Conservation (phyloP, 179 eudicot genomes). For the Patellifolia procumbens region DNA sequence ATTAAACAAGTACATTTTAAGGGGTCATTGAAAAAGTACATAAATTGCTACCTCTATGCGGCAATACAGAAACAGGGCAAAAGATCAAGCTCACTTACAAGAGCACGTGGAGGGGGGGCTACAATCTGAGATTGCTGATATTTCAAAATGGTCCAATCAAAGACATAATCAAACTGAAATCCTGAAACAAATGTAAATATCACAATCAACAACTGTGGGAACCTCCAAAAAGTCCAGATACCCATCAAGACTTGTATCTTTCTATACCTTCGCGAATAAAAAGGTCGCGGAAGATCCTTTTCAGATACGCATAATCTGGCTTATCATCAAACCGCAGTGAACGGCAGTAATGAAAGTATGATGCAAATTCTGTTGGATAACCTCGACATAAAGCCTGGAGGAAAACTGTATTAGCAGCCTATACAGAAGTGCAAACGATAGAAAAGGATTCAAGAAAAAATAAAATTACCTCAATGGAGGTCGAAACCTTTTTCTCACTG, state of each 20-base stretch:
- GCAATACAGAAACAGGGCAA: constrained; percentile 17
- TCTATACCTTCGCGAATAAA: constrained; percentile 88
- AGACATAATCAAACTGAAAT: constrained; percentile 96
- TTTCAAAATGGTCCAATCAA: constrained; percentile 96
- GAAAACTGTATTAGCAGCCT: constrained; percentile 12
- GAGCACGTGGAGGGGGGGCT: constrained; percentile 63
- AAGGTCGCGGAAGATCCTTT: constrained; percentile 88
- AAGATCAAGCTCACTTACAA: constrained; percentile 48
- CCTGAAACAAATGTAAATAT: constrained; percentile 41
- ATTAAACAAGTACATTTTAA: no score
- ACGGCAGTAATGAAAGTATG: constrained; percentile 95
- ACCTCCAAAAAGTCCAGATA: not conserved
- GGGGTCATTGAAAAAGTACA: constrained; percentile 11
- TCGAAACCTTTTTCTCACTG: constrained; percentile 87
- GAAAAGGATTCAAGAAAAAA: not conserved
- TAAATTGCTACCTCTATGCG: constrained; percentile 10
- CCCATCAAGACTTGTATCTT: not conserved
- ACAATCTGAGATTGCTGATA: constrained; percentile 91
- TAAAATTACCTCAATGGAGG: constrained; percentile 78
- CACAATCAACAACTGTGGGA: constrained; percentile 15
- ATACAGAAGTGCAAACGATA: not conserved
- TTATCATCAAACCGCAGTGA: constrained; percentile 92
- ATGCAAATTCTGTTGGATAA: constrained; percentile 92
- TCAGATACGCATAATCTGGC: constrained; percentile 94
- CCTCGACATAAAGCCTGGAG: constrained; percentile 84